These are phyloP conservation scores for Aspergillus brasiliensis DNA, from an alignment of 2,329 filamentous ascomycete species.

Conservation along the genomic window DNA sequence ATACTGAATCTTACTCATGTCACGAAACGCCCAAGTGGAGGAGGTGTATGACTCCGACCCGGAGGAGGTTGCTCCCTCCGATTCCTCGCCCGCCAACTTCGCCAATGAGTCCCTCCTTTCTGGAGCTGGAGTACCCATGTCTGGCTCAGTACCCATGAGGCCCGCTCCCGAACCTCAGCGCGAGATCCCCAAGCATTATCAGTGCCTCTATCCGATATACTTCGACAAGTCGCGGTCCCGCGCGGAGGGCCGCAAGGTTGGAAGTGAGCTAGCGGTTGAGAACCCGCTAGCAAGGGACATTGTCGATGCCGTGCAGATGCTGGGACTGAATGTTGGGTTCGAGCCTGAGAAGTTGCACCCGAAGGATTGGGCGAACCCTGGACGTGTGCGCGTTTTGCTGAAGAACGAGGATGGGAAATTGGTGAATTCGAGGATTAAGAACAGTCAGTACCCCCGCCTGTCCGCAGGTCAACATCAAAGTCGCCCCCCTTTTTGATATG, in stretches of 20 bases:
- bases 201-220: conserved; percentile 93
- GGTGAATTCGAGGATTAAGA: conserved; percentile 59
- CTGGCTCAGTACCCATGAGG: conserved; percentile 30
- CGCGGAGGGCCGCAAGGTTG: conserved; percentile 78
- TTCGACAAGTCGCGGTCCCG: conserved; percentile 72
- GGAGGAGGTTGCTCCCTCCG: conserved; percentile 77
- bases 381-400: conserved; percentile 78
- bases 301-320: conserved; percentile 75
- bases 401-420: conserved; percentile 56
- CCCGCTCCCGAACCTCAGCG: conserved; percentile 49
- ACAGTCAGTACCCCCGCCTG: conserved; percentile 54
- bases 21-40: conserved; percentile 79
- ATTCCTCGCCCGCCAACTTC: conserved; percentile 45
- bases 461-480: background rate
- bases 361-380: conserved; percentile 97
- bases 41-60: conserved; percentile 92
- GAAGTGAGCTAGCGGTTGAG: conserved; percentile 68
- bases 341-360: conserved; percentile 92
- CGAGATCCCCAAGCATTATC: conserved; percentile 70
- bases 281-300: conserved; percentile 91
- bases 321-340: conserved; percentile 67
- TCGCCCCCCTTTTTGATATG: background rate
- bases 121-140: conserved; percentile 36
- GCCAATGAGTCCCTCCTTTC: conserved; percentile 48
- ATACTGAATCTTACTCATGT: conserved; percentile 58